phyloP scores from a whole-genome alignment of 2,329 filamentous ascomycete genomes.

The Helotiales sp. region DNA sequence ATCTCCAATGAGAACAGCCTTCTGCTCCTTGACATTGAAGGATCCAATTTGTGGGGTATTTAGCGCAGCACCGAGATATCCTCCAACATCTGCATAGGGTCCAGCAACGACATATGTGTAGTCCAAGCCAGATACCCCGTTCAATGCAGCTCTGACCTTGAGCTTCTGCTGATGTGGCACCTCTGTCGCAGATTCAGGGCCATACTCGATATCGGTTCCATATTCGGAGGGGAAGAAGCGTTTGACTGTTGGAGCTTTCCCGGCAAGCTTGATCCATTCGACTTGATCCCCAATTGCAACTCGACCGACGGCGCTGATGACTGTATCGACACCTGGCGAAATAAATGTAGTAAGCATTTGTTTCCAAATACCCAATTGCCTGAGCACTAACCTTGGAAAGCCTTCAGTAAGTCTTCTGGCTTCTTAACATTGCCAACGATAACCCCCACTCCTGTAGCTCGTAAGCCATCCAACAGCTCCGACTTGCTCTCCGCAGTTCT shows the following conservation, averaged over 20 bases:
- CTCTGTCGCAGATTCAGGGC: slow-evolving; percentile 60
- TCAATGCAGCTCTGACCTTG: slow-evolving; percentile 66
- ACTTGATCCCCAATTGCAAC: slow-evolving; percentile 66
- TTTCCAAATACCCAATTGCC: slow-evolving; percentile 29
- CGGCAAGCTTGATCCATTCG: slow-evolving; percentile 64
- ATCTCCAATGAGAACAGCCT: slow-evolving; percentile 65
- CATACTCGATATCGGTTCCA: slow-evolving; percentile 57
- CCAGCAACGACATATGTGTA: slow-evolving; percentile 74
- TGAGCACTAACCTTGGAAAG: slow-evolving; percentile 51
- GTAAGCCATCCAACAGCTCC: slow-evolving; percentile 49
- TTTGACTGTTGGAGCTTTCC: slow-evolving; percentile 63
- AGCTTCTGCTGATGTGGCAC: slow-evolving; percentile 73
- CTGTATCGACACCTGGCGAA: slow-evolving; percentile 59
- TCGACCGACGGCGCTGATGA: slow-evolving; percentile 68
- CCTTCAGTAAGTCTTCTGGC: slow-evolving; percentile 57
- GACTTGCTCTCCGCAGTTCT: slow-evolving; percentile 56
- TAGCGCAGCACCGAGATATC: slow-evolving; percentile 51
- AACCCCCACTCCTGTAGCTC: slow-evolving; percentile 56
- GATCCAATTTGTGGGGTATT: slow-evolving; percentile 52
- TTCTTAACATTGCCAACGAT: slow-evolving; percentile 60
- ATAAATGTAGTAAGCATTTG: background rate
- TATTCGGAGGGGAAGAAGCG: slow-evolving; percentile 67
- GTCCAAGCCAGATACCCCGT: slow-evolving; percentile 57
- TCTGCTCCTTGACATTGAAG: slow-evolving; percentile 62
- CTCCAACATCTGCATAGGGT: slow-evolving; percentile 63